phyloP scores from a whole-genome alignment of 139 green algal species.

The Dunaliella primolecta region DNA sequence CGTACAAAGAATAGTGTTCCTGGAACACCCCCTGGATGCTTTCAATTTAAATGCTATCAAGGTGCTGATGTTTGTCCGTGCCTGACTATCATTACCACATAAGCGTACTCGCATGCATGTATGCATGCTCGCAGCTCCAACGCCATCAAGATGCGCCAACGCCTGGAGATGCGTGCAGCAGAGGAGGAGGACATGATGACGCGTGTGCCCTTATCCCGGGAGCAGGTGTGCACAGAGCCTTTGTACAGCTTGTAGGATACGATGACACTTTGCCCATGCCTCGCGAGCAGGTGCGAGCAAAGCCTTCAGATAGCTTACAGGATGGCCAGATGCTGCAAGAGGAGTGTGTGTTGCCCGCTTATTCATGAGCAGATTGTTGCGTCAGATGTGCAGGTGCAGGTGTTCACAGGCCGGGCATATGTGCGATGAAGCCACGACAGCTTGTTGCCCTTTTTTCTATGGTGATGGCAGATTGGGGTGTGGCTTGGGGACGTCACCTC shows the following conservation, averaged over 20 bases:
- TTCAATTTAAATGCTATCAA: no score
- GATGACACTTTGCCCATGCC: not conserved
- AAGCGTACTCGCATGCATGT: not conserved
- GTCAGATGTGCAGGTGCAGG: no score
- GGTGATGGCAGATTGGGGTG: no score
- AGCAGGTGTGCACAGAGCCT: constrained; percentile 51
- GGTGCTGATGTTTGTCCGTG: no score
- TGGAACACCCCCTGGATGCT: no score
- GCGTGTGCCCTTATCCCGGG: constrained; percentile 76
- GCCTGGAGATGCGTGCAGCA: constrained; percentile 65
- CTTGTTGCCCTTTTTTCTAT: no score
- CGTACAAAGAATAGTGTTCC: no score
- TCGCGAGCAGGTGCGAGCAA: not conserved
- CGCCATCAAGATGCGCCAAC: constrained; percentile 20
- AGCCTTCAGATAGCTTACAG: not conserved
- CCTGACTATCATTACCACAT: no score
- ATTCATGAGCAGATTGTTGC: not conserved
- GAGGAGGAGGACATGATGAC: constrained; percentile 90
- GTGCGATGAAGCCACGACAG: no score
- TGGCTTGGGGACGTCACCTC: no score
- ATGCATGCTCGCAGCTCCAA: not conserved
- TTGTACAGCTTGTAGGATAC: not conserved
- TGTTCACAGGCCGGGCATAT: no score
- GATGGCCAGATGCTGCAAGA: constrained; percentile 9
- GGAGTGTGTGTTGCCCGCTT: constrained; percentile 12